These are phyloP conservation scores for Penicillium sp. DNA, from an alignment of 2,329 filamentous ascomycete species.

Conservation along the genomic window DNA sequence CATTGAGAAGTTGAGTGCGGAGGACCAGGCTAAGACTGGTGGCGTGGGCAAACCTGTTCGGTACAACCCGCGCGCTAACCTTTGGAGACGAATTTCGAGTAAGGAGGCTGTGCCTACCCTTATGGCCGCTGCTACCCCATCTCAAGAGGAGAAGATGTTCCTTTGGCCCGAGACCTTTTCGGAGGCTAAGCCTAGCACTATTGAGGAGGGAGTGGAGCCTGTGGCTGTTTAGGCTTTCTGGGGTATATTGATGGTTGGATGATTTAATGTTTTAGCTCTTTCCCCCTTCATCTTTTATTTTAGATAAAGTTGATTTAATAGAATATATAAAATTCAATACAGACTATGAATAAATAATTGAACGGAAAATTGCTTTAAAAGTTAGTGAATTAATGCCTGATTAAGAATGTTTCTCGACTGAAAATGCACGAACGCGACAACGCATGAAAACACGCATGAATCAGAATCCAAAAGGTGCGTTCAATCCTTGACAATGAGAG, in stretches of 20 bases:
- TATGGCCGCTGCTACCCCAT: constrained; percentile 51
- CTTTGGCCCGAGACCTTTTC: constrained; percentile 63
- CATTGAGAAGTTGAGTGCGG: constrained; percentile 57
- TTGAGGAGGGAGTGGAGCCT: constrained; percentile 11
- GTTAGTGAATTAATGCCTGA: background rate
- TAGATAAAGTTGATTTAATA: background rate
- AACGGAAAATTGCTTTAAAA: too few species aligned
- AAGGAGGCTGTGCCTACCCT: constrained; percentile 55
- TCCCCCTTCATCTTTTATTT: background rate
- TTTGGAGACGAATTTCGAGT: constrained; percentile 65
- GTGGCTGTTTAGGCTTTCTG: background rate
- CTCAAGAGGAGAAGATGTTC: constrained; percentile 61
- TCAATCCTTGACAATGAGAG: constrained; percentile 54
- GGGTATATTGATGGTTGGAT: too few species aligned
- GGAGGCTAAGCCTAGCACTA: constrained; percentile 39
- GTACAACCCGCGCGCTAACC: constrained; percentile 68
- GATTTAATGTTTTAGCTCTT: background rate
- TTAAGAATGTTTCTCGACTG: background rate
- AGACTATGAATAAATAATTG: too few species aligned
- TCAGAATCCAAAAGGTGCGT: background rate
- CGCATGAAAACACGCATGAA: background rate
- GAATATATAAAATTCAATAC: background rate
- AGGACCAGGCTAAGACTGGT: constrained; percentile 62
- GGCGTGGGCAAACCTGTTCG: constrained; percentile 59
- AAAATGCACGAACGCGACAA: background rate